Base-by-base conservation (phyloP, 805 yeast species). In the Saccharomycopsis sp. region DNA sequence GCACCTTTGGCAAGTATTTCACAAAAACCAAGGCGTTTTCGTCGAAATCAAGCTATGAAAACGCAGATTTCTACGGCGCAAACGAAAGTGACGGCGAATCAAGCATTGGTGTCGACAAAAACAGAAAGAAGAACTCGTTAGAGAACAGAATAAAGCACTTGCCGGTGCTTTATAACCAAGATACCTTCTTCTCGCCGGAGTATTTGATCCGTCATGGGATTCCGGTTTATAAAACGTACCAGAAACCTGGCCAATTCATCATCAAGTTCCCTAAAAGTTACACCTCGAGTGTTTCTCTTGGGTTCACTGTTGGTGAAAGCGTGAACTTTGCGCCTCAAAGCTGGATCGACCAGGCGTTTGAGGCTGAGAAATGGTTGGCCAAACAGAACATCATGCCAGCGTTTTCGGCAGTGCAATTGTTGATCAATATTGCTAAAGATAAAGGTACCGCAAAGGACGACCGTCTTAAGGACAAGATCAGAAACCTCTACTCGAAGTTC, bases 201-300 rank as follows among this genome's bases (percentile, higher is more conserved):
- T 63, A 73, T 29, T 68, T 86, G n/a, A 60, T 64, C n/a, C 69
- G 72, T 20, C 64, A 76, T 35, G 85, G 84, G 0, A 83, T 86
- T 19, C 70, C 67, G 2, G 78, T 74, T 24, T 71, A 74, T 51
- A 75, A 78, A 3, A 70, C 80, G 0, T 67, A 75, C n/a, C 92
- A 86, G 66, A 74, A 73, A 44, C 83, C 85, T 0, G 88, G 89
- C 0, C 87, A 86, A 41, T 75, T 77, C 57, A 70, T 87, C 3
- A 72, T 85, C 59, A 82, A 78, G 58, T 83, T 72, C 62, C 90
- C 92, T 0, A 74, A 75, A 57, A 66, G 80, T 0, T 85, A 81
- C 65, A 72, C 85, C 0, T 68, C 82, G 14, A 70, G 68, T 2
- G 66, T 84, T 2, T 81, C 85, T 0, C 67, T 81, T 15, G 91